Evolutionary conservation across 2,329 filamentous ascomycete species (phyloP).

Genomic region (Colletotrichum orchidophilum): DNA sequence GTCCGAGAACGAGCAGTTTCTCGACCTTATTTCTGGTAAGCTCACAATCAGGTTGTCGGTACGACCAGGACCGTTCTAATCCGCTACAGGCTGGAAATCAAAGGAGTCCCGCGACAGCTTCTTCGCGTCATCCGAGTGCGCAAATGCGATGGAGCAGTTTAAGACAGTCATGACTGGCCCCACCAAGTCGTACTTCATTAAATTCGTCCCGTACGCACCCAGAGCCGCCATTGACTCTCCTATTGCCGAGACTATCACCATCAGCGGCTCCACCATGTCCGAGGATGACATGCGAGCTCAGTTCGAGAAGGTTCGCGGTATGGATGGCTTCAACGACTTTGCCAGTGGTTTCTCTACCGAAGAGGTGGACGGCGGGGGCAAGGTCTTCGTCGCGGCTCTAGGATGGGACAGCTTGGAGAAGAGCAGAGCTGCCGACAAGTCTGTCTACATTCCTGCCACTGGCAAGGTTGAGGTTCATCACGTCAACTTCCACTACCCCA

Average conservation of each 20-base stretch:
- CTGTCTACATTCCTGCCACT: slow-evolving; percentile 5
- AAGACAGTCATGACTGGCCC: slow-evolving; percentile 14
- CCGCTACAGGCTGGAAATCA: slow-evolving; percentile 17
- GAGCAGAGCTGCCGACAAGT: slow-evolving; percentile 27
- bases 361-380: slow-evolving; percentile 4
- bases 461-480: slow-evolving; percentile 22
- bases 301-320: slow-evolving; percentile 11
- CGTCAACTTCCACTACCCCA: slow-evolving; percentile 26
- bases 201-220: slow-evolving; percentile 27
- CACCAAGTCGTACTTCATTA: slow-evolving; percentile 21
- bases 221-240: slow-evolving; percentile 26
- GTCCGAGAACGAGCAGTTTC: slow-evolving; percentile 22
- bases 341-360: slow-evolving; percentile 11
- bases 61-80: not conserved
- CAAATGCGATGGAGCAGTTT: slow-evolving; percentile 5
- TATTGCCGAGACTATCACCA: slow-evolving; percentile 22
- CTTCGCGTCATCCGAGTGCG: slow-evolving; percentile 14
- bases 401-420: slow-evolving; percentile 26
- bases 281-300: slow-evolving; percentile 21
- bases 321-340: slow-evolving; percentile 22
- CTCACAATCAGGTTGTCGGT: not conserved
- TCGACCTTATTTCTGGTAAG: slow-evolving; percentile 29
- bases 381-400: slow-evolving; percentile 23
- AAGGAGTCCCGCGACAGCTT: slow-evolving; percentile 19
- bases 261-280: not conserved